Evolutionary conservation across 441 rosid species (phyloP).

Genomic region (Gossypium gossypioides): DNA sequence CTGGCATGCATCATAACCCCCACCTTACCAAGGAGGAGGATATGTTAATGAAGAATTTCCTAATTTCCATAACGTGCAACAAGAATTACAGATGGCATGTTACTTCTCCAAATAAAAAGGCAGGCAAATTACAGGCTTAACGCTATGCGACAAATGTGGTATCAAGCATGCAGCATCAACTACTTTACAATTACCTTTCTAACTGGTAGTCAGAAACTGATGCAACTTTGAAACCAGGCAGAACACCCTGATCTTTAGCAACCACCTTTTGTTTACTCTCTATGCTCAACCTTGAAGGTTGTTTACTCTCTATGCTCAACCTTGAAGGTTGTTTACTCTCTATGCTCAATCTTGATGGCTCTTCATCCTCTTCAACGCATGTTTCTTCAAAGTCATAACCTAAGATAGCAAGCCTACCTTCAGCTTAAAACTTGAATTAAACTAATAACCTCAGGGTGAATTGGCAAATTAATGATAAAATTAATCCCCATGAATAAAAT

Average conservation of each 20-base stretch:
- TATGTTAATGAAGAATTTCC: not conserved
- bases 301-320: slow-evolving; percentile 37
- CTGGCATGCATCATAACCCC: not conserved
- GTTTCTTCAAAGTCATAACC: slow-evolving; percentile 69
- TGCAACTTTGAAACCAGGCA: slow-evolving; percentile 69
- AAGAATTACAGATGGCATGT: not conserved
- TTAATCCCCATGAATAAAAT: not conserved
- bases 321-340: slow-evolving; percentile 37
- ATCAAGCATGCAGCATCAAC: not conserved
- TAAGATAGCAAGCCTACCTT: slow-evolving; percentile 24
- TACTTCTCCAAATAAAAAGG: not conserved
- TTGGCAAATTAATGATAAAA: not conserved
- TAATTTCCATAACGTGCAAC: not conserved
- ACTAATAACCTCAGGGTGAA: not conserved
- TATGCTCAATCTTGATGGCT: slow-evolving; percentile 38
- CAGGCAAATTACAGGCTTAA: slow-evolving; percentile 8
- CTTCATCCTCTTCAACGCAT: slow-evolving; percentile 64
- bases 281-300: slow-evolving; percentile 21
- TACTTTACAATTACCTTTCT: slow-evolving; percentile 52
- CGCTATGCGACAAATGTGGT: not conserved
- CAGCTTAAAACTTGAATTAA: slow-evolving; percentile 3
- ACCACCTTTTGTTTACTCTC: slow-evolving; percentile 50
- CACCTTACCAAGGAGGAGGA: not conserved
- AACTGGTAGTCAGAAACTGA: slow-evolving; percentile 50
- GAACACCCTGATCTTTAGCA: slow-evolving; percentile 51